Base-by-base conservation (phyloP, 768 basidiomycete genomes). In the Mrakia gelida region DNA sequence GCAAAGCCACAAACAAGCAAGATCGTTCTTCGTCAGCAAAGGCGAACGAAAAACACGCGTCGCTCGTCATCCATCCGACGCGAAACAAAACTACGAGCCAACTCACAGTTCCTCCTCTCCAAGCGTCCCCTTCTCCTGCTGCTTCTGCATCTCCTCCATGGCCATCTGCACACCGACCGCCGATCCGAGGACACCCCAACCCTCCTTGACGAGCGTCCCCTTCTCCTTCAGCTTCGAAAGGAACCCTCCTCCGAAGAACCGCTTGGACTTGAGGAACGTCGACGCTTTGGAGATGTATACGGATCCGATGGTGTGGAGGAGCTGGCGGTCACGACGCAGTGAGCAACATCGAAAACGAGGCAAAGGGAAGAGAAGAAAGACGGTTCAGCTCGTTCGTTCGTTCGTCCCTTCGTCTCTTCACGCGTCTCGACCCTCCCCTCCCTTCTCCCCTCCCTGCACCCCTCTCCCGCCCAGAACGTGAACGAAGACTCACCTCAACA, bases 111-210 rank as follows among this genome's bases (percentile, higher is more conserved):
- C 73, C 38, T 79, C 78, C 74, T 79, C 78, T 16, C 49, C 93
- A 3, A 78, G 38, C 1, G 71, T 73, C n/a, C 94, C 95, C 82
- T 92, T 94, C 34, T 90, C 89, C 83, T 95, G 93, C 63, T 92
- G 86, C 82, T 89, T 91, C 84, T 95, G 92, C 91, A 98, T 93
- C 85, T 98, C 95, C 87, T 92, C 84, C 90, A 95, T 92, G 70
- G 92, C 86, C 75, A 90, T 88, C 80, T 91, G 91, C 32, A 93
- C 94, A 80, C 90, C 91, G 80, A 92, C 82, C 91, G 96, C 96
- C 87, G 93, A 94, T 52, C 94, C 93, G 79, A 98, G 92, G 79
- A 98, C 92, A 23, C 94, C 95, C 92, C 94, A 98, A 0, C 95
- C 92, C 81, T 99, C 97, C 84, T 98, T 98, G 38, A 95, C 92